A percentile compares a stretch with the other conserved stretches of the same genome.
Conservation (phyloP, 495 filamentous ascomycete species). For the Terfezia boudieri region DNA sequence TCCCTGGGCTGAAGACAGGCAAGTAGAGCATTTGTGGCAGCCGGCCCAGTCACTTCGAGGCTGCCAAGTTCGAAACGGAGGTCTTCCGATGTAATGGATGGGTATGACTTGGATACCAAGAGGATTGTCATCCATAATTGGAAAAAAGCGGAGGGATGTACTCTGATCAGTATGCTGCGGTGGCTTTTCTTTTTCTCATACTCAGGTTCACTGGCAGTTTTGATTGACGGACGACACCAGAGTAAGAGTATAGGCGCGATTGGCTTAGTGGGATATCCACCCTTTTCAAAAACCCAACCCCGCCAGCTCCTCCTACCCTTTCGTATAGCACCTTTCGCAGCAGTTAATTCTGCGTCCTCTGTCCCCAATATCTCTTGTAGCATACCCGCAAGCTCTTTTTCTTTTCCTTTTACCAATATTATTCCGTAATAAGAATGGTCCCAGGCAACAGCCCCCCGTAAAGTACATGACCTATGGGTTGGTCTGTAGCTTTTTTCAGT, state of each 20-base stretch:
- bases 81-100: constrained; percentile 53
- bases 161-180: constrained; percentile 45
- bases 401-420: constrained; percentile 49
- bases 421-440: constrained; percentile 92
- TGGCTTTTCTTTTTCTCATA: constrained; percentile 6
- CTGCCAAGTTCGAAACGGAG: constrained; percentile 85
- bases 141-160: constrained; percentile 75
- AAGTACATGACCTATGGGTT: constrained; percentile 55
- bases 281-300: constrained; percentile 39
- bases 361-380: constrained; percentile 20
- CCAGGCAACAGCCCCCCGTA: constrained; percentile 51
- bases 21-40: constrained; percentile 57
- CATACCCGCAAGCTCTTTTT: constrained; percentile 37
- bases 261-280: constrained; percentile 26
- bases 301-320: constrained; percentile 46
- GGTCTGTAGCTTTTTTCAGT: constrained; percentile 74
- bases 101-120: constrained; percentile 41
- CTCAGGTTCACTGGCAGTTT: no score
- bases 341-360: constrained; percentile 31
- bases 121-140: constrained; percentile 65
- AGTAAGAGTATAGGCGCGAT: constrained; percentile 63
- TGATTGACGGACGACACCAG: constrained; percentile 21
- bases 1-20: constrained; percentile 38
- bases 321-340: constrained; percentile 35
- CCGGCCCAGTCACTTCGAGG: constrained; percentile 70